Evolutionary conservation across 2,329 filamentous ascomycete species (phyloP).

Genomic region (Dactylellina sp.): DNA sequence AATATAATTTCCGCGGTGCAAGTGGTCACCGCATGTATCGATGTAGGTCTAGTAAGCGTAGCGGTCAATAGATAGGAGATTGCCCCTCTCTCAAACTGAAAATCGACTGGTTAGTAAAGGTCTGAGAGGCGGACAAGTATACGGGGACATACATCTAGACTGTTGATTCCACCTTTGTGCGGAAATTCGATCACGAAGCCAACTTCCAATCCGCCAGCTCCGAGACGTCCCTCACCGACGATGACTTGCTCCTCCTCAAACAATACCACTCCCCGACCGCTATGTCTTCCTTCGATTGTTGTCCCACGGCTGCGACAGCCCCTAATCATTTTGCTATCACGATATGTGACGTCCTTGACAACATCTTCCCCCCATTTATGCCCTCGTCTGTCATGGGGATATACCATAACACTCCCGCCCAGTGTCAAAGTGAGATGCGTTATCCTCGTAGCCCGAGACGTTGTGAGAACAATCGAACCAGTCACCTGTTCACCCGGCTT

Average conservation of each 20-base stretch:
- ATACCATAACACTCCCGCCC: conserved; percentile 82
- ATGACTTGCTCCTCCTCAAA: conserved; percentile 85
- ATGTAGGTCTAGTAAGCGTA: conserved; percentile 87
- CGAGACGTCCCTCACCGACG: conserved; percentile 80
- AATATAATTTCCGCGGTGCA: conserved; percentile 85
- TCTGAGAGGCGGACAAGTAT: conserved; percentile 15
- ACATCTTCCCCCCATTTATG: conserved; percentile 65
- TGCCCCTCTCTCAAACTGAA: conserved; percentile 91
- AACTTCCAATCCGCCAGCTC: conserved; percentile 81
- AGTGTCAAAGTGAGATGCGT: conserved; percentile 83
- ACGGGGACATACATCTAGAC: conserved; percentile 81
- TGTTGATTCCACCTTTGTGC: conserved; percentile 79
- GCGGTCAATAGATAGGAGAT: conserved; percentile 92
- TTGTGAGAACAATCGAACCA: conserved; percentile 77
- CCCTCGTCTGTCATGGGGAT: conserved; percentile 73
- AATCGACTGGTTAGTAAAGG: conserved; percentile 15
- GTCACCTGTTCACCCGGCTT: conserved; percentile 78
- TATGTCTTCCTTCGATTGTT: conserved; percentile 70
- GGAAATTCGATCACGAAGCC: conserved; percentile 76
- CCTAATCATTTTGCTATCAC: conserved; percentile 63
- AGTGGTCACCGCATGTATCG: conserved; percentile 81
- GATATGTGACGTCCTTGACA: conserved; percentile 66
- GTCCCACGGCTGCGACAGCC: conserved; percentile 62
- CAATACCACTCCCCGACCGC: conserved; percentile 81
- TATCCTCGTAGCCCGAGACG: conserved; percentile 79